Conservation (phyloP, 2,329 filamentous ascomycete species). For the Didymella lethalis region DNA sequence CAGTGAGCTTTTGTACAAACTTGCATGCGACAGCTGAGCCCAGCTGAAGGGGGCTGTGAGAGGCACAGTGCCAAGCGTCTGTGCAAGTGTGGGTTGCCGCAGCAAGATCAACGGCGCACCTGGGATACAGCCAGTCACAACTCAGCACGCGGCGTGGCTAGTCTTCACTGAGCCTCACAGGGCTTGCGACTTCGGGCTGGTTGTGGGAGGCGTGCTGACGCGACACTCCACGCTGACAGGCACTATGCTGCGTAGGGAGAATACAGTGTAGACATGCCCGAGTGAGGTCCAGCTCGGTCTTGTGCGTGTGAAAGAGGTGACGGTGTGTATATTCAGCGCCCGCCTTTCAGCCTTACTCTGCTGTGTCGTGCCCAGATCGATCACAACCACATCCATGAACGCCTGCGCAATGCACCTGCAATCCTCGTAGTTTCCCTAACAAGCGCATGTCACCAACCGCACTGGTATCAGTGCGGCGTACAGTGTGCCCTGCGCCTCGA, state of each 20-base stretch:
- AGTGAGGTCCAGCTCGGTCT: constrained; percentile 9
- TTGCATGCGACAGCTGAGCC: constrained; percentile 24
- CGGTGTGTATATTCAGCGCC: constrained; percentile 6
- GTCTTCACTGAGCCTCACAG: constrained; percentile 33
- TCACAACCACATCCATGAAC: constrained; percentile 9
- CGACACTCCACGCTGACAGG: constrained; percentile 14
- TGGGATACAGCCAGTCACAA: constrained; percentile 5
- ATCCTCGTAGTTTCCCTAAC: constrained; percentile 2
- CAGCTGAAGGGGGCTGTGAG: constrained; percentile 25
- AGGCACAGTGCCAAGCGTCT: constrained; percentile 15
- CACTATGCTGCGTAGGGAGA: constrained; percentile 23
- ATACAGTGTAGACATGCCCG: constrained; percentile 6
- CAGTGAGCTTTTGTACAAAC: constrained; percentile 23
- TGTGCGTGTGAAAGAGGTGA: constrained; percentile 1
- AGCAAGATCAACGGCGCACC: constrained; percentile 7
- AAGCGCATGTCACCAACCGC: neutral
- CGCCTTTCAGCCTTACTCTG: constrained; percentile 12
- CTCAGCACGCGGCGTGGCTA: constrained; percentile 12
- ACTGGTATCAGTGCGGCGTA: neutral
- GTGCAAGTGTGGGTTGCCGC: constrained; percentile 14
- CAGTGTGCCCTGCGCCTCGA: constrained; percentile 6
- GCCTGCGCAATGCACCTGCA: constrained; percentile 6
- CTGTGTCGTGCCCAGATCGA: constrained; percentile 6
- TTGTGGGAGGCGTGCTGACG: constrained; percentile 25
- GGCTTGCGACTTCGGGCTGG: constrained; percentile 29